phyloP scores from a whole-genome alignment of 441 rosid species.

The Adansonia madagascariensis region DNA sequence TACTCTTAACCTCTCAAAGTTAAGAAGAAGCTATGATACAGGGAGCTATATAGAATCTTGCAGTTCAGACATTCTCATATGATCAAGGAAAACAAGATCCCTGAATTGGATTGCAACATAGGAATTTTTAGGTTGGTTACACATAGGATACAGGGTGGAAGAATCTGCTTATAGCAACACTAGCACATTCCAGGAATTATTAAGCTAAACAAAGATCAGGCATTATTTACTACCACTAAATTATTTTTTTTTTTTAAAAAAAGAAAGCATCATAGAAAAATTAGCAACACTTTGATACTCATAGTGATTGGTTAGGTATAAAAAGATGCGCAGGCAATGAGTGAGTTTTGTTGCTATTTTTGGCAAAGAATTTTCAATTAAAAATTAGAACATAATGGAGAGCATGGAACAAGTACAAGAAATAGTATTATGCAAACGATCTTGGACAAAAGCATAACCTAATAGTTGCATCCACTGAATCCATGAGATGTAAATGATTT shows the following conservation, averaged over 20 bases:
- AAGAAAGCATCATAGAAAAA: background rate
- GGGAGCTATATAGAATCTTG: constrained; percentile 53
- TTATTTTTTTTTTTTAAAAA: too few species aligned
- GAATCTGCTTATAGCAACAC: background rate
- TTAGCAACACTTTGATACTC: constrained; percentile 6
- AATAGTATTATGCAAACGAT: background rate
- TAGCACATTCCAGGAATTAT: constrained; percentile 26
- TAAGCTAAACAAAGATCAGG: constrained; percentile 5
- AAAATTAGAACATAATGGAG: constrained; percentile 16
- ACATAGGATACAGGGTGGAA: constrained; percentile 28
- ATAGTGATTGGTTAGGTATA: constrained; percentile 21
- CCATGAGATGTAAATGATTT: background rate
- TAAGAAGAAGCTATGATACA: constrained; percentile 72
- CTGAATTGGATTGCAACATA: constrained; percentile 34
- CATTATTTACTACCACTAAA: constrained; percentile 28
- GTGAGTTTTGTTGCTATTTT: constrained; percentile 16
- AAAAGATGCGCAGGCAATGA: background rate
- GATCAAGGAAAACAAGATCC: constrained; percentile 25
- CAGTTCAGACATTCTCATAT: constrained; percentile 46
- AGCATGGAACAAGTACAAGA: constrained; percentile 37
- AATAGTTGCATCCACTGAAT: background rate
- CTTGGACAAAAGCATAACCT: background rate
- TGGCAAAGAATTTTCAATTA: constrained; percentile 18
- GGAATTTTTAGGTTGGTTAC: constrained; percentile 37
- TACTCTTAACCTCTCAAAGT: constrained; percentile 62